Percentiles rank a stretch among this genome's conserved stretches.
phyloP scores from a whole-genome alignment of 2,329 filamentous ascomycete species.

The Ophiocordyceps camponoti-rufipedis region DNA sequence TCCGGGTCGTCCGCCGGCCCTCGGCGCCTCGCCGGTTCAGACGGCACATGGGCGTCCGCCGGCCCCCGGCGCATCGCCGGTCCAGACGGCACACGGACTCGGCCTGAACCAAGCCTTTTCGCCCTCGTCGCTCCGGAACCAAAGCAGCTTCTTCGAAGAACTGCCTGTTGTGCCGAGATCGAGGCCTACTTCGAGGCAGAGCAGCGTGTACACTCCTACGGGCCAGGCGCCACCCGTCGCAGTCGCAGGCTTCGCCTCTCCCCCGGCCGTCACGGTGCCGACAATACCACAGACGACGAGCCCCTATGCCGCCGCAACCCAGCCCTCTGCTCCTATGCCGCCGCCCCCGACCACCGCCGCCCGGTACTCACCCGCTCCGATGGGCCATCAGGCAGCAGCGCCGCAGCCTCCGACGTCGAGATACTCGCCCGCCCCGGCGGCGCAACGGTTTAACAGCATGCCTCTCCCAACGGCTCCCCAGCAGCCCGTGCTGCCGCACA shows the following conservation, averaged over 20 bases:
- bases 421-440: constrained; percentile 32
- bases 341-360: constrained; percentile 17
- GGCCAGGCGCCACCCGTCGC: constrained; percentile 9
- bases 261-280: constrained; percentile 18
- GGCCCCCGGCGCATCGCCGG: constrained; percentile 2
- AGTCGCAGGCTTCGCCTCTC: constrained; percentile 7
- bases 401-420: constrained; percentile 23
- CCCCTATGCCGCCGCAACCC: constrained; percentile 31
- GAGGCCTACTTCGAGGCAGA: constrained; percentile 40
- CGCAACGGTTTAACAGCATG: constrained; percentile 20
- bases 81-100: constrained; percentile 14
- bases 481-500: constrained; percentile 33
- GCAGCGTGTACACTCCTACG: constrained; percentile 12
- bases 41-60: constrained; percentile 9
- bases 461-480: constrained; percentile 15
- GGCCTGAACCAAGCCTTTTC: constrained; percentile 14
- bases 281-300: constrained; percentile 33
- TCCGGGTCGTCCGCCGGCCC: constrained; percentile 5
- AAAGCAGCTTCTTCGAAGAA: constrained; percentile 59
- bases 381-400: constrained; percentile 19
- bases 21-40: constrained; percentile 7
- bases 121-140: constrained; percentile 16
- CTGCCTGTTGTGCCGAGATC: constrained; percentile 45
- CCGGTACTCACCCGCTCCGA: constrained; percentile 46
- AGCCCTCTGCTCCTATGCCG: constrained; percentile 15